Percentiles rank a stretch among this genome's conserved stretches.
These are phyloP conservation scores for Coprinopsis cinerea DNA, from an alignment of 768 basidiomycete species.

Conservation along the genomic window DNA sequence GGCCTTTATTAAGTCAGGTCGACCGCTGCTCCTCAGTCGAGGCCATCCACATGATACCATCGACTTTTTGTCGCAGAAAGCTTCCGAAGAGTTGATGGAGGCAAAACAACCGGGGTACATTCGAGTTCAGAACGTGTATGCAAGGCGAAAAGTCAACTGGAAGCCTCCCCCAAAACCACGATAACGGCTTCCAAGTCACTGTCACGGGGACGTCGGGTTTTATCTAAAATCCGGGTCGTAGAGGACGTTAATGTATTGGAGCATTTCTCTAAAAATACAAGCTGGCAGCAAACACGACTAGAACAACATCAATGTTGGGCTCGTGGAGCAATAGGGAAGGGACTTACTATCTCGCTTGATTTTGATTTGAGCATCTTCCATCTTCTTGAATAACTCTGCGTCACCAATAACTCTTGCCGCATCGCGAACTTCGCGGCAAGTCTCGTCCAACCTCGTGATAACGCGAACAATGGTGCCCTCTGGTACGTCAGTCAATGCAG, in stretches of 20 bases:
- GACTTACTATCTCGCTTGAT: conserved; percentile 94
- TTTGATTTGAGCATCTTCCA: conserved; percentile 91
- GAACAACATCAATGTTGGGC: conserved; percentile 9
- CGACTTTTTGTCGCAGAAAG: not conserved
- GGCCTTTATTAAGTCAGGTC: conserved; percentile 63
- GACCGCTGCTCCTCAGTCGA: conserved; percentile 64
- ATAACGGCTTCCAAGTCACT: too few relatives aligned
- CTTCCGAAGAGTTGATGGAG: not conserved
- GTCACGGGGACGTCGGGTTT: too few relatives aligned
- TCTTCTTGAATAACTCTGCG: conserved; percentile 92
- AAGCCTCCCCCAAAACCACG: not conserved
- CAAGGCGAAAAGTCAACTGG: not conserved
- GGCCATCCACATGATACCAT: conserved; percentile 52
- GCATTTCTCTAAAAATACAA: conserved; percentile 67
- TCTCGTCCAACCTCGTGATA: conserved; percentile 94
- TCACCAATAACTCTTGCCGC: conserved; percentile 97
- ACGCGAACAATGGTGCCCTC: conserved; percentile 97
- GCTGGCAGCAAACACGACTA: conserved; percentile 85
- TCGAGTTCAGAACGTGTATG: not conserved
- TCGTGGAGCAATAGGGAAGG: not conserved
- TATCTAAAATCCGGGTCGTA: too few relatives aligned
- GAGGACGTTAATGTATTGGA: too few relatives aligned
- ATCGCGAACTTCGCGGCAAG: conserved; percentile 93
- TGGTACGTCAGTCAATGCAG: conserved; percentile 84
- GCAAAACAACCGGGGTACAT: not conserved